Conservation (phyloP, 495 filamentous ascomycete species). For the Tetracladium marchalianum region DNA sequence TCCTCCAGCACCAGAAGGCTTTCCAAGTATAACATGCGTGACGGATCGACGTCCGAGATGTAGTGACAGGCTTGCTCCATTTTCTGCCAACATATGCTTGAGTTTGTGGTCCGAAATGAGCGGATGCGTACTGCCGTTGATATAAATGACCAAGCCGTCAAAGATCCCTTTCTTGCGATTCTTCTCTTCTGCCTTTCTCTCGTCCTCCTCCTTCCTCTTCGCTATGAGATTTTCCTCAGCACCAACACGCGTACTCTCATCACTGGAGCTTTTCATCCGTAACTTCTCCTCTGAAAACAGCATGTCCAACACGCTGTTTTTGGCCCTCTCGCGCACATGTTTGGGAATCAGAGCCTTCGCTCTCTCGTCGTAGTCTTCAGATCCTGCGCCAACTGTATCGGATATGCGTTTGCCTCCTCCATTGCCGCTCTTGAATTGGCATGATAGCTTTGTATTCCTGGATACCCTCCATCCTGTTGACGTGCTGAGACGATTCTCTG, state of each 20-base stretch:
- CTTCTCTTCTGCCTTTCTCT: constrained; percentile 17
- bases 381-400: constrained; percentile 47
- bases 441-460: constrained; percentile 51
- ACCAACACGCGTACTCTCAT: not conserved
- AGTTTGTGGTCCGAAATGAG: constrained; percentile 77
- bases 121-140: constrained; percentile 82
- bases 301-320: constrained; percentile 37
- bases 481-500: constrained; percentile 47
- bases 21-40: constrained; percentile 80
- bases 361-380: constrained; percentile 36
- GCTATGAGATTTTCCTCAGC: constrained; percentile 23
- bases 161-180: constrained; percentile 41
- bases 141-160: constrained; percentile 58
- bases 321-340: constrained; percentile 29
- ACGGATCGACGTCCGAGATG: constrained; percentile 60
- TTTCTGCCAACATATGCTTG: constrained; percentile 61
- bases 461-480: constrained; percentile 63
- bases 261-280: not conserved
- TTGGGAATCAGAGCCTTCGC: constrained; percentile 32
- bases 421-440: constrained; percentile 49
- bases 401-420: constrained; percentile 42
- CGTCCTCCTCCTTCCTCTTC: constrained; percentile 27
- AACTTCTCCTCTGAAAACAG: constrained; percentile 15
- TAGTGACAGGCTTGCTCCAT: constrained; percentile 63
- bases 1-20: constrained; percentile 24